phyloP scores from a whole-genome alignment of 2,329 filamentous ascomycete species.

The Phaeosphaeria sp. region DNA sequence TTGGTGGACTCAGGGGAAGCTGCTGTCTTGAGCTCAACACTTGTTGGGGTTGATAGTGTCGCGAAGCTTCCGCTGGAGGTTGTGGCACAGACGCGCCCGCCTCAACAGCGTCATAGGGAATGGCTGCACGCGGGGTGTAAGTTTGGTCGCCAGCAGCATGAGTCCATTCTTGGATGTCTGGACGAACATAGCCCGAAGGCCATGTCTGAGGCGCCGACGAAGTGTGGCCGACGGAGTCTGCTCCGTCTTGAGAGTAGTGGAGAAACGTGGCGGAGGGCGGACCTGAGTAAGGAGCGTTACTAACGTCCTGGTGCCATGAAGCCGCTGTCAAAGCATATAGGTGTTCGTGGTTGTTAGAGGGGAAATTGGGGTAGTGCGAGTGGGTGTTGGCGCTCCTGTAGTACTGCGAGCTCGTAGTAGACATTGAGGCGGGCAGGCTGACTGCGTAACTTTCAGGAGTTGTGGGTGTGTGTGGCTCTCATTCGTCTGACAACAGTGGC shows the following conservation, averaged over 20 bases:
- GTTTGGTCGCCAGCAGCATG: slow-evolving; percentile 18
- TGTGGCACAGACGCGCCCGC: slow-evolving; percentile 24
- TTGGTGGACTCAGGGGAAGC: slow-evolving; percentile 15
- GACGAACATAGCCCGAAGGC: slow-evolving; percentile 25
- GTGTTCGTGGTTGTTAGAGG: slow-evolving; percentile 28
- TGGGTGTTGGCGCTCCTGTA: slow-evolving; percentile 36
- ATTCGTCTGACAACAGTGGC: slow-evolving; percentile 19
- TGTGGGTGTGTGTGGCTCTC: slow-evolving; percentile 23
- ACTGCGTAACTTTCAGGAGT: slow-evolving; percentile 30
- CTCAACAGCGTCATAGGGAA: slow-evolving; percentile 26
- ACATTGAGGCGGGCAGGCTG: slow-evolving; percentile 37
- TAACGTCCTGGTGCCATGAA: slow-evolving; percentile 31
- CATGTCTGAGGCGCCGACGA: slow-evolving; percentile 25
- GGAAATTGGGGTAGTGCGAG: slow-evolving; percentile 36
- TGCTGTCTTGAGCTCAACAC: slow-evolving; percentile 8
- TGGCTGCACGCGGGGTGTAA: slow-evolving; percentile 23
- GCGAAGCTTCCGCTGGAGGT: slow-evolving; percentile 15
- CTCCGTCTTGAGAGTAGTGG: slow-evolving; percentile 33
- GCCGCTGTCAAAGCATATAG: slow-evolving; percentile 29
- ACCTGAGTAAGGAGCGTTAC: slow-evolving; percentile 32
- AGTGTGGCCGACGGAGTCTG: slow-evolving; percentile 30
- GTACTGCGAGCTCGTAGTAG: slow-evolving; percentile 39
- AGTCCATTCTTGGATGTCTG: slow-evolving; percentile 25
- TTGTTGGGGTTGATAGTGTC: slow-evolving; percentile 21
- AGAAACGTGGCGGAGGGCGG: slow-evolving; percentile 29